Base-by-base conservation (phyloP, 2,329 filamentous ascomycete genomes). In the Samsoniella hepiali region DNA sequence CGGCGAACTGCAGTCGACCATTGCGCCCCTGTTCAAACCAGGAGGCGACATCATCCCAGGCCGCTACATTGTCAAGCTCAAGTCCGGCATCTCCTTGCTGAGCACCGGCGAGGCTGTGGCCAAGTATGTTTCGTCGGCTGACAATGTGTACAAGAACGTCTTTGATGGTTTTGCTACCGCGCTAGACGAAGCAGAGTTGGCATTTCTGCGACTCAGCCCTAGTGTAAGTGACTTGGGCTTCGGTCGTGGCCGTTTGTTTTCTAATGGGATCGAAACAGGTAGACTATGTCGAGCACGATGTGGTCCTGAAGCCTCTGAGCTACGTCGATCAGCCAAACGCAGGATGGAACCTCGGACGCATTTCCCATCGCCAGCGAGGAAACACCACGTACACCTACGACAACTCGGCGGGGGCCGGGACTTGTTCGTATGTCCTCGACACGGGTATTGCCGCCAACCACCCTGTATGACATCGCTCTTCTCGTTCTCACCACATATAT, bases 21-120 rank as follows among this genome's bases (percentile, higher is more conserved):
- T 62, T 13, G 51, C 60, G 34, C 60, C 60, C n/a, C 42, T 62
- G 49, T 55, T 62, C 32, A 62, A 40, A 5, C 27, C 60, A 11
- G 40, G 29, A 5, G 51, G 60, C 50, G 42, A 62, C 7, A n/a
- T 49, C 5, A 56, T 62, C 10, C 51, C 60, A 5, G 60, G 49
- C 29, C 51, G 42, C 31, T 62, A 62, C 32, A 62, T 62, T 22
- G 60, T 62, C 51, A 55, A 55, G 31, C 60, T 62, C 51, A 55
- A 57, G 22, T n/a, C n/a, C 15, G 15, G 15, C 1, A 2, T 6
- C 3, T 29, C 51, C 11, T 15, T 53, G 11, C 7, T 15, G 0
- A 6, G 15, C n/a, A 4, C 32, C 3, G 38, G 27, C 7, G 27
- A n/a, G 0, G 11, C 22, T 7, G 9, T 55, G 6, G 31, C 27